A percentile compares a stretch with the other conserved stretches of the same genome.
Conservation (phyloP, 78 protist species). For the Diacronema lutheri region DNA sequence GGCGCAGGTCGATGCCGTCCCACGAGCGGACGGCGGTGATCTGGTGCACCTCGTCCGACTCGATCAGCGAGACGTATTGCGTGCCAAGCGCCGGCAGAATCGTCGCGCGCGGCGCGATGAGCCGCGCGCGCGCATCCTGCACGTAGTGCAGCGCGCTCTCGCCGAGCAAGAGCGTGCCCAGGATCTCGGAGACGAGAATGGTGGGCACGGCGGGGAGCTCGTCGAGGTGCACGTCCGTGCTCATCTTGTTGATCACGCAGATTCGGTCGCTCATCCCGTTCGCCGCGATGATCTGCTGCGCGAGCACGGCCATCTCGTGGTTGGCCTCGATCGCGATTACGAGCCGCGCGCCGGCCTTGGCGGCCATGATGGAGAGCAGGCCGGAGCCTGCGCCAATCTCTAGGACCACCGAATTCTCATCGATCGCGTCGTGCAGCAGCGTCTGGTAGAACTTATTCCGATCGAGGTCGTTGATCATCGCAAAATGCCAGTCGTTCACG, state of each 20-base stretch:
- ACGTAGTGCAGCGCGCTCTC: constrained; percentile 36
- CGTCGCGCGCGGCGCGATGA: background rate
- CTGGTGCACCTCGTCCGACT: background rate
- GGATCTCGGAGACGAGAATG: constrained; percentile 35
- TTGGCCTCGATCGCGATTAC: constrained; percentile 46
- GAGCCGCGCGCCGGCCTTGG: constrained; percentile 27
- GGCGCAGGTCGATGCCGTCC: constrained; percentile 20
- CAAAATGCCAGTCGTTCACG: constrained; percentile 48
- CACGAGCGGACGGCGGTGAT: constrained; percentile 30
- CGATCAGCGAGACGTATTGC: constrained; percentile 27
- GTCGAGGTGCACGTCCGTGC: background rate
- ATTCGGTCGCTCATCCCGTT: constrained; percentile 8
- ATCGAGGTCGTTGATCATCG: constrained; percentile 48
- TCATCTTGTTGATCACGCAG: constrained; percentile 12
- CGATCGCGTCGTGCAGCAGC: background rate
- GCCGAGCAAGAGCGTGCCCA: constrained; percentile 48
- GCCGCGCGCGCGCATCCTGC: constrained; percentile 14
- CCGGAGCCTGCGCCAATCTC: constrained; percentile 61
- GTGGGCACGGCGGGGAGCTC: background rate
- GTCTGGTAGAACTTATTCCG: constrained; percentile 23
- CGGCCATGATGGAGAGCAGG: constrained; percentile 50
- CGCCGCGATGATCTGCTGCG: background rate
- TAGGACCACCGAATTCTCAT: background rate
- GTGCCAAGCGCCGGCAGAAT: constrained; percentile 21
- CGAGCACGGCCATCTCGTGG: background rate